Evolutionary conservation across 306 rosid species (phyloP).

Genomic region (Trichosanthes truncata): DNA sequence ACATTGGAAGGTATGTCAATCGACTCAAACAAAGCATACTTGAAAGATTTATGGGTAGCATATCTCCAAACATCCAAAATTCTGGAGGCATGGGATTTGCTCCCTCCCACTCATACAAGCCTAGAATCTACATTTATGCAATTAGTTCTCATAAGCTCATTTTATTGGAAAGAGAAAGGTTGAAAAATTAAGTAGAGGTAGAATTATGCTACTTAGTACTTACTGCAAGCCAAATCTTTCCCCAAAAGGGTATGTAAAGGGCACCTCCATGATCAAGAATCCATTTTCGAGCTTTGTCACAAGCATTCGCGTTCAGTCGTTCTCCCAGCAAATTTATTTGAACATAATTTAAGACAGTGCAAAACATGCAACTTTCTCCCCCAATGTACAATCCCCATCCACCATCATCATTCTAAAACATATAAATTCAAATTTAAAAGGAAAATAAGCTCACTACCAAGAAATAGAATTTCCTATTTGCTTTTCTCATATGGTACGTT

Average conservation of each 20-base stretch:
- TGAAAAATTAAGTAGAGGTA: background rate
- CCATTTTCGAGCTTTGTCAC: constrained; percentile 62
- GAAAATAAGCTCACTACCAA: background rate
- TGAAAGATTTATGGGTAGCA: constrained; percentile 10
- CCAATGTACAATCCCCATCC: constrained; percentile 94
- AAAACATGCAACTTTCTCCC: constrained; percentile 94
- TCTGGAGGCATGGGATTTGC: constrained; percentile 9
- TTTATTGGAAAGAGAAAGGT: background rate
- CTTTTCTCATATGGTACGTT: no score
- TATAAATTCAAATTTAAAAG: background rate
- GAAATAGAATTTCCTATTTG: no score
- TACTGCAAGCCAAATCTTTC: constrained; percentile 97
- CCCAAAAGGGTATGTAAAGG: constrained; percentile 68
- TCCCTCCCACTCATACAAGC: constrained; percentile 14
- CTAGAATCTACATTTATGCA: constrained; percentile 7
- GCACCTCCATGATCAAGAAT: constrained; percentile 84
- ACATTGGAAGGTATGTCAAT: constrained; percentile 51
- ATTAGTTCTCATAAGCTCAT: background rate
- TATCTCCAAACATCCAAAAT: constrained; percentile 10
- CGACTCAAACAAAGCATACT: constrained; percentile 37
- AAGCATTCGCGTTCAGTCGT: constrained; percentile 48
- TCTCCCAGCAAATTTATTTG: constrained; percentile 75
- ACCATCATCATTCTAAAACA: constrained; percentile 72
- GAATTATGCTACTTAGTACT: constrained; percentile 33
- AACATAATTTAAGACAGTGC: constrained; percentile 57